phyloP scores from a whole-genome alignment of 371 early-diverging fungal genomes.

The Catenaria anguillulae region DNA sequence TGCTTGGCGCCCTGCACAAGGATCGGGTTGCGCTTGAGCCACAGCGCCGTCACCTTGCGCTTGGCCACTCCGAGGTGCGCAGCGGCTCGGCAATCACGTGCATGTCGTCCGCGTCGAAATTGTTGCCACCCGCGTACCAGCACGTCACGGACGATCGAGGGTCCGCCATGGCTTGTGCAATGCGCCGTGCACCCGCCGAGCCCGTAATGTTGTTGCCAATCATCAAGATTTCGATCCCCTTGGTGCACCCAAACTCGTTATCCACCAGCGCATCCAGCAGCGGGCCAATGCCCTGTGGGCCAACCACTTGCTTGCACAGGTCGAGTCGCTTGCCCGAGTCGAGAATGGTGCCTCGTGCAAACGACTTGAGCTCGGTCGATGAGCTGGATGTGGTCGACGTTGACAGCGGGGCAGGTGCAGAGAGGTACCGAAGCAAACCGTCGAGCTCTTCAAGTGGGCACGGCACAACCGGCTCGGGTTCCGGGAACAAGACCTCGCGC shows the following conservation, averaged over 20 bases:
- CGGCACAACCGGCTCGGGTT: neutral
- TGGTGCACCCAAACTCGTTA: neutral
- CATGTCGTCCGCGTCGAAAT: neutral
- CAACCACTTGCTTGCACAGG: neutral
- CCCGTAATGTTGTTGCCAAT: neutral
- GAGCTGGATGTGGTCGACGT: no score
- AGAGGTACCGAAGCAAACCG: neutral
- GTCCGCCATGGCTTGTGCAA: neutral
- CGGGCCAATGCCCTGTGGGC: neutral
- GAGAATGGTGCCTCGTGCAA: neutral
- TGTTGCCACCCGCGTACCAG: neutral
- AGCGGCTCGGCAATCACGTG: neutral
- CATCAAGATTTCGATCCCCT: neutral
- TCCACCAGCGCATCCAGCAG: neutral
- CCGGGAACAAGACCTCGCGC: neutral
- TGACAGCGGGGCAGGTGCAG: no score
- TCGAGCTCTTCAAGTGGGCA: neutral
- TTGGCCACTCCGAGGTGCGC: no score
- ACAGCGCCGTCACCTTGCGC: neutral
- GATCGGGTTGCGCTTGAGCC: neutral
- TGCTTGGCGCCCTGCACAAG: neutral
- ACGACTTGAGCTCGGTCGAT: neutral
- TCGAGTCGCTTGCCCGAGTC: neutral
- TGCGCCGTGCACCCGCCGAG: neutral
- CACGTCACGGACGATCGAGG: neutral